Evolutionary conservation across 2,329 filamentous ascomycete genomes (phyloP).

Genomic region (Colletotrichum liriopes): DNA sequence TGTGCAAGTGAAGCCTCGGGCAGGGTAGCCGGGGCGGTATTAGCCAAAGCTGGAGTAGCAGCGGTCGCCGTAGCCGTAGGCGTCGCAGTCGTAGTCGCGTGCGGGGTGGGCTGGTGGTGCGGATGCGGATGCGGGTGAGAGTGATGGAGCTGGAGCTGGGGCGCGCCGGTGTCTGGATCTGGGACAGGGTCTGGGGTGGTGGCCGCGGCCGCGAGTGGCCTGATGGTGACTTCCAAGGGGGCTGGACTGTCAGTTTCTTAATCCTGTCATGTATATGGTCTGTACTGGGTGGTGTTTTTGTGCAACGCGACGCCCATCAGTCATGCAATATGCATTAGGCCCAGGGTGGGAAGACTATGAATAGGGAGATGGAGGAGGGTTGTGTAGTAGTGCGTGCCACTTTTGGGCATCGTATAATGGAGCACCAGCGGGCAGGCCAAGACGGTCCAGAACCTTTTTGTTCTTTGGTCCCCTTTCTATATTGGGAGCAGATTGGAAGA

Average conservation of each 20-base stretch:
- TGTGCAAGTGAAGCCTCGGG: slow-evolving; percentile 37
- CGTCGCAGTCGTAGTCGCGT: slow-evolving; percentile 26
- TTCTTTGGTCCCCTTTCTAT: slow-evolving; percentile 10
- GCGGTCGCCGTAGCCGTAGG: slow-evolving; percentile 26
- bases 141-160: slow-evolving; percentile 15
- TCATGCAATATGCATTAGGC: slow-evolving; percentile 26
- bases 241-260: slow-evolving; percentile 40
- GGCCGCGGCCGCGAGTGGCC: slow-evolving; percentile 39
- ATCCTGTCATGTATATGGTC: slow-evolving; percentile 24
- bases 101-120: slow-evolving; percentile 40
- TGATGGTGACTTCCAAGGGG: slow-evolving; percentile 39
- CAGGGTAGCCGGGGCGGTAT: slow-evolving; percentile 15
- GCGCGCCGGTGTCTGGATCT: slow-evolving; percentile 35
- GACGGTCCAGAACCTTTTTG: slow-evolving; percentile 33
- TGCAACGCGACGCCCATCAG: slow-evolving; percentile 18
- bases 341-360: slow-evolving; percentile 17
- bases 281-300: slow-evolving; percentile 10
- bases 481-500: not conserved
- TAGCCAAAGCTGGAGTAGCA: slow-evolving; percentile 42
- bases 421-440: slow-evolving; percentile 20
- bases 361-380: not conserved
- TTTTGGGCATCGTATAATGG: slow-evolving; percentile 28
- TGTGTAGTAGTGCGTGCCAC: slow-evolving; percentile 23
- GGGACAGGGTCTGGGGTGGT: slow-evolving; percentile 31
- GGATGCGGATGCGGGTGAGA: slow-evolving; percentile 14